Base-by-base conservation (phyloP, 495 filamentous ascomycete species). In the Penicillium ochrochloron region DNA sequence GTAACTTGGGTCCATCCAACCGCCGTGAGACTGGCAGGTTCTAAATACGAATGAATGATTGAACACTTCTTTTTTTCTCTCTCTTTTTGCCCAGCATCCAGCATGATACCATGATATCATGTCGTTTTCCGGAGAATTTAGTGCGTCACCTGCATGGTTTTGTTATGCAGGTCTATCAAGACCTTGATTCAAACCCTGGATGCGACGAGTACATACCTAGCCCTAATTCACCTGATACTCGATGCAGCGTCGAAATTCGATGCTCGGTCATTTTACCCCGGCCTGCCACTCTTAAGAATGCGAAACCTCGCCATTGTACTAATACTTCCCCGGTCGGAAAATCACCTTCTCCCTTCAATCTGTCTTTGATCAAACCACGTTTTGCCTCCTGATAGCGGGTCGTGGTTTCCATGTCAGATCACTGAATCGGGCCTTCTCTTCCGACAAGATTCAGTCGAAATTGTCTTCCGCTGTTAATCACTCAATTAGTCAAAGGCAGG, bases 21-120 rank as follows among this genome's bases (percentile, higher is more conserved):
- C 75, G 75, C 37, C 78, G 77, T 46, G 77, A 82, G 64, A 78
- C 74, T n/a, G 78, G 76, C 14, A 70, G 69, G 29, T 81, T 77
- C 41, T 80, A 69, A 68, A 58, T 7, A 63, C 41, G 55, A 70
- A 54, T 34, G 17, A 57, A 65, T 59, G 33, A 67, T 59, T 39
- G 35, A 39, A 35, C 58, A 60, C 31, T 54, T 54, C 3, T 34
- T 54, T n/a, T 23, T 7, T 9, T 12, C 14, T 9, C 5, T 10
- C 1, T 23, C 12, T 37, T 35, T 39, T n/a, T 55, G n/a, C 48
- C 42, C 48, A 31, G 17, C 46, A 59, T 61, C 42, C 48, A 31
- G 17, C 46, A 59, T 65, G 61, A 25, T 60, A 37, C 25, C 39
- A 61, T 65, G 55, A 29, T 27, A 34, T 21, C n/a, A 14, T 35